Conservation (phyloP, 768 basidiomycete species). For the Tulasnella sp. region DNA sequence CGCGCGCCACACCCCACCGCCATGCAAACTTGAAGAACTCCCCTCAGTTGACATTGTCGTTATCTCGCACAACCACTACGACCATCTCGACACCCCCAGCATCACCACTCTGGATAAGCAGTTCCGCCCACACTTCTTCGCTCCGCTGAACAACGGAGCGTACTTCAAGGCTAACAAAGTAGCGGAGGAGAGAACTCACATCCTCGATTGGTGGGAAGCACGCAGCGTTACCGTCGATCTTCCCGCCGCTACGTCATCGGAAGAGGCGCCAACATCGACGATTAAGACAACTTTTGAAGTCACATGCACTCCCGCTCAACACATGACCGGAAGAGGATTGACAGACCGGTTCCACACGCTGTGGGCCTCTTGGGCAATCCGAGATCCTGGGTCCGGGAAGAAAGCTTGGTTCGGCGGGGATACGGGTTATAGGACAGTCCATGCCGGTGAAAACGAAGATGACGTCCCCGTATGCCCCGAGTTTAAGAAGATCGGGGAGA, state of each 20-base stretch:
- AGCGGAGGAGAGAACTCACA: conserved; percentile 27
- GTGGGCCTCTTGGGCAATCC: conserved; percentile 35
- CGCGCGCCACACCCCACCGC: conserved; percentile 37
- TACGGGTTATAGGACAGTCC: conserved; percentile 51
- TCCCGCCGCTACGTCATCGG: conserved; percentile 1
- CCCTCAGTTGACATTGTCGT: conserved; percentile 37
- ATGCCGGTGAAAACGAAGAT: conserved; percentile 35
- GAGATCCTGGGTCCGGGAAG: conserved; percentile 24
- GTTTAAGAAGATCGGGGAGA: conserved; percentile 61
- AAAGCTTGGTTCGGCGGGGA: conserved; percentile 64
- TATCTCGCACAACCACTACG: conserved; percentile 29
- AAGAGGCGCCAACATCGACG: conserved; percentile 5
- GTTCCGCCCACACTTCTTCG: conserved; percentile 30
- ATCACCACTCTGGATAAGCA: conserved; percentile 25
- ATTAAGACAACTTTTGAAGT: neutral
- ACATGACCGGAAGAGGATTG: conserved; percentile 24
- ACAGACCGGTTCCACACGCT: conserved; percentile 32
- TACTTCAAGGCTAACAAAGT: conserved; percentile 28
- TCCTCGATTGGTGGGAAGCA: conserved; percentile 39
- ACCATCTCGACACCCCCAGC: conserved; percentile 28
- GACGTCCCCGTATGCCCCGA: conserved; percentile 54
- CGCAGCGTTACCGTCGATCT: conserved; percentile 26
- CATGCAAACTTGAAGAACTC: conserved; percentile 32
- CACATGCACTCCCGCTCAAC: neutral
- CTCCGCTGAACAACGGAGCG: conserved; percentile 33